Conservation (phyloP, 495 filamentous ascomycete genomes). For the Immersiella caudata region DNA sequence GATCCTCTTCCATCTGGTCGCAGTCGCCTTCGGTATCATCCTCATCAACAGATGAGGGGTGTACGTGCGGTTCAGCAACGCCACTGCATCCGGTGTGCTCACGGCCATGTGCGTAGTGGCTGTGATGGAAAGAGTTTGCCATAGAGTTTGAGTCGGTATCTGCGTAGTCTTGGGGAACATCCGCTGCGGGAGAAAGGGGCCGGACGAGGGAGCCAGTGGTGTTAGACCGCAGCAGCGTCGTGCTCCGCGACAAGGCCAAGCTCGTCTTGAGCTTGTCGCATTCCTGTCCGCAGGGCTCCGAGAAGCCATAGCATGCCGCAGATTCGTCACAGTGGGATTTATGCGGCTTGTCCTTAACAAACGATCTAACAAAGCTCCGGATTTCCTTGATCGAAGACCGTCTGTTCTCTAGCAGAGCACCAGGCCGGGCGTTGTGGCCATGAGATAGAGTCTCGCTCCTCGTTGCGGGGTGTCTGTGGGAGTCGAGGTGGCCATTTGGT, state of each 20-base stretch:
- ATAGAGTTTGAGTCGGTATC: conserved; percentile 21
- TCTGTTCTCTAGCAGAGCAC: conserved; percentile 18
- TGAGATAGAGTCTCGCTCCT: conserved; percentile 23
- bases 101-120: conserved; percentile 15
- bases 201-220: conserved; percentile 7
- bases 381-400: conserved; percentile 28
- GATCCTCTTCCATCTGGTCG: conserved; percentile 36
- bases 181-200: conserved; percentile 18
- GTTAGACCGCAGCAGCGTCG: conserved; percentile 24
- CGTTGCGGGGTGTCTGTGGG: neutral
- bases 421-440: conserved; percentile 14
- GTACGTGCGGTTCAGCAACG: conserved; percentile 25
- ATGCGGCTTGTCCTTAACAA: conserved; percentile 61
- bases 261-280: conserved; percentile 63
- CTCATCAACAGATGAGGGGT: conserved; percentile 18
- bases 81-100: neutral
- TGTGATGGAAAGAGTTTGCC: conserved; percentile 29
- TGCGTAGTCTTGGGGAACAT: conserved; percentile 25
- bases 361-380: conserved; percentile 38
- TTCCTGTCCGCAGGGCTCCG: conserved; percentile 81
- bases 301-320: conserved; percentile 81
- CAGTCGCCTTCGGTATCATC: conserved; percentile 36
- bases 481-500: conserved; percentile 19
- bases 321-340: conserved; percentile 71
- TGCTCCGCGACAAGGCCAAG: conserved; percentile 30